A percentile compares a stretch with the other conserved stretches of the same genome.
Conservation (phyloP, 2,329 filamentous ascomycete genomes). For the Alternaria solani region DNA sequence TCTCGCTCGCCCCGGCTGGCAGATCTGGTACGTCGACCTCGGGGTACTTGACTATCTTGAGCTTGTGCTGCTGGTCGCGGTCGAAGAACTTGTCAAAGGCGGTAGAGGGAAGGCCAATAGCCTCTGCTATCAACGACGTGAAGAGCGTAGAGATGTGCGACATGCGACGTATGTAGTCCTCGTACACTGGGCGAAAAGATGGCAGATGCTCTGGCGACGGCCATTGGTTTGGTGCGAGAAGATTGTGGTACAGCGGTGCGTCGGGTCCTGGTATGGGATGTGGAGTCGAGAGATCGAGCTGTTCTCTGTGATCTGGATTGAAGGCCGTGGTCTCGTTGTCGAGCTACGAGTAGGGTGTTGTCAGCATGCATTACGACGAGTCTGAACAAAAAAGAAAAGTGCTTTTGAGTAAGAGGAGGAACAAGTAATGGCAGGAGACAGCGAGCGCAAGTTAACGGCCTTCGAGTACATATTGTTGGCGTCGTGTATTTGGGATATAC, state of each 20-base stretch:
- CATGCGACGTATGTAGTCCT: conserved; percentile 81
- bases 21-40: conserved; percentile 59
- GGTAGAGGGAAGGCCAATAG: conserved; percentile 72
- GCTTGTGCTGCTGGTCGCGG: conserved; percentile 75
- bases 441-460: conserved; percentile 4
- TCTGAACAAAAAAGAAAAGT: conserved; percentile 9
- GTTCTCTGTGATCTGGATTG: conserved; percentile 80
- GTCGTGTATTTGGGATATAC: conserved; percentile 19
- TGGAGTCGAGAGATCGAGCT: conserved; percentile 85
- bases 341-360: conserved; percentile 44
- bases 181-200: conserved; percentile 71
- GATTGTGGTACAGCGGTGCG: conserved; percentile 76
- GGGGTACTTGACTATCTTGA: conserved; percentile 89
- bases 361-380: conserved; percentile 26
- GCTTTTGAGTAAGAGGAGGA: not conserved
- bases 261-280: conserved; percentile 69
- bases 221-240: conserved; percentile 82
- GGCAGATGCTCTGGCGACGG: conserved; percentile 70
- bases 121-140: conserved; percentile 82
- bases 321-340: conserved; percentile 73
- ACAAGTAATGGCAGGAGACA: conserved; percentile 19
- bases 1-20: conserved; percentile 35
- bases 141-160: conserved; percentile 75
- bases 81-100: conserved; percentile 86
- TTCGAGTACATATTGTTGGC: conserved; percentile 16